These are phyloP conservation scores for Fusarium bactridioides DNA, from an alignment of 2,329 filamentous ascomycete genomes.

Conservation along the genomic window DNA sequence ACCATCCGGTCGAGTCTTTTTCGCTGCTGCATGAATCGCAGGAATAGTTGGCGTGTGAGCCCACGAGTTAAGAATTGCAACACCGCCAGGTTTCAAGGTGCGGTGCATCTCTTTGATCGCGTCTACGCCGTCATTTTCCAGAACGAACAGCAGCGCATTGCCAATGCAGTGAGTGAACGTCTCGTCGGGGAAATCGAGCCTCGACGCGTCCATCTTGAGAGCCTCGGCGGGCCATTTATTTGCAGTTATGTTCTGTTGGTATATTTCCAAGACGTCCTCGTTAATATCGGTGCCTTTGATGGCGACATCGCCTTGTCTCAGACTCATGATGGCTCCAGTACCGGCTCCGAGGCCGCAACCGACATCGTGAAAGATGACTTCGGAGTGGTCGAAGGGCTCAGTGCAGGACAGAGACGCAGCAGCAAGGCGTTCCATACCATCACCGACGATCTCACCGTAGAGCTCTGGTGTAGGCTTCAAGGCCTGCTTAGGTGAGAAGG, in stretches of 20 bases:
- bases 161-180: background rate
- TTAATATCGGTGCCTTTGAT: conserved; percentile 9
- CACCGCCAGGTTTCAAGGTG: background rate
- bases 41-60: background rate
- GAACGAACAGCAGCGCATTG: background rate
- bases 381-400: rapidly evolving
- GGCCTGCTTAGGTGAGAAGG: background rate
- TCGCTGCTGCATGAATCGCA: background rate
- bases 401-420: background rate
- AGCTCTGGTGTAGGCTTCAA: conserved; percentile 7
- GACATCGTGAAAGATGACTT: background rate
- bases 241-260: background rate
- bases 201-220: background rate
- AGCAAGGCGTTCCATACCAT: conserved; percentile 5
- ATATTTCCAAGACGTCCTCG: rapidly evolving
- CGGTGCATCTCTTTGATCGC: background rate
- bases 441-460: background rate
- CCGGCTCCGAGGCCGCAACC: conserved; percentile 7
- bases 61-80: conserved; percentile 1
- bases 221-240: background rate
- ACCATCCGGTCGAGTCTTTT: background rate
- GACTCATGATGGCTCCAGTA: background rate
- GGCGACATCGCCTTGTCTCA: rapidly evolving
- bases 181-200: background rate
- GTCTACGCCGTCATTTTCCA: background rate